Base-by-base conservation (phyloP, 495 filamentous ascomycete species). In the Talaromyces liani region DNA sequence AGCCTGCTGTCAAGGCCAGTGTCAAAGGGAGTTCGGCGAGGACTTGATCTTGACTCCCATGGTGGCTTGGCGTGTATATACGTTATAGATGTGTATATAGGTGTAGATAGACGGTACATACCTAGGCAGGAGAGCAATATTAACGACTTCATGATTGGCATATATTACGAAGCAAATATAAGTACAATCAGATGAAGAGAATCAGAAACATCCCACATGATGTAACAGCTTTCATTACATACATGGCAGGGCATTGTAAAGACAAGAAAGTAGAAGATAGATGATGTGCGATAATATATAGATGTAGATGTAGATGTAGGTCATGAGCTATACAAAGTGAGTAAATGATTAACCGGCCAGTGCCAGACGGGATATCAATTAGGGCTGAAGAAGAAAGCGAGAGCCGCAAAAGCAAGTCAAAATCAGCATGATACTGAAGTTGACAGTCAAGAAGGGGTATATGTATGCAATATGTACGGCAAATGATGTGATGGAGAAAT, bases 401-500 rank as follows among this genome's bases (percentile, higher is more conserved):
- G 53, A 56, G 24, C 29, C 27, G 60, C 25, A 61, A 61, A 60
- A 60, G 12, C 57, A 22, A 2, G 16, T 34, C 57, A 31, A 34
- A 4, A 24, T 39, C 33, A 33, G 16, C 20, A 16, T 6, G 56
- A 71, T 59, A 49, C 60, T 1, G n/a, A 61, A 1, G 7, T 61
- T 18, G 69, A 72, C 60, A 58, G 64, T 2, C 3, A 56, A 16
- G 36, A 41, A 53, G 22, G 67, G 71, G 29, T 66, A 67, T 3
- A 18, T 65, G 6, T 49, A 69, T 9, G 18, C 63, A 16, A 12
- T 64, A 2, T 60, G 64, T 36, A 51, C 67, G 6, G 9, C 33
- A 65, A 63, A 64, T 58, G 67, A 54, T 67, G 68, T 68, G 67
- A 68, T 71, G 68, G 27, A 27, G 27, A 31, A 31, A 31, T 31